Evolutionary conservation across 768 basidiomycete genomes (phyloP).

Genomic region (Suillus placidus): DNA sequence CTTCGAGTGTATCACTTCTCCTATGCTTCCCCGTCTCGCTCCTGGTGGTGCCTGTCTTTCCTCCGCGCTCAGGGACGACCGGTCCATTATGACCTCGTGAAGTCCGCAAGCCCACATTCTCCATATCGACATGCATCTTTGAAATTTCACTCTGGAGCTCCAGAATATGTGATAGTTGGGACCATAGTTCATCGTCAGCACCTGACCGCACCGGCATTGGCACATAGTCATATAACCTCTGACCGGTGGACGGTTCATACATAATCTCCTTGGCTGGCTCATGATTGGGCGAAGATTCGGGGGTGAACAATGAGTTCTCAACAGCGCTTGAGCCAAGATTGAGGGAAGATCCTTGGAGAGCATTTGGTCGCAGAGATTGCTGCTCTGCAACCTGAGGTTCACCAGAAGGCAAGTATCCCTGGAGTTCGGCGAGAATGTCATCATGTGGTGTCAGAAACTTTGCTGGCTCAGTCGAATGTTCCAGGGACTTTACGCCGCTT

Average conservation of each 20-base stretch:
- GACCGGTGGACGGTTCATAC: constrained; percentile 39
- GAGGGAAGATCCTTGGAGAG: background rate
- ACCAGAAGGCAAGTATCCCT: constrained; percentile 34
- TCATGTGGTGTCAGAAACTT: constrained; percentile 60
- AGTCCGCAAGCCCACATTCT: constrained; percentile 46
- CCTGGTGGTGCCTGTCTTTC: constrained; percentile 21
- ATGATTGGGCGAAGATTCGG: constrained; percentile 7
- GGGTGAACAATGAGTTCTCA: background rate
- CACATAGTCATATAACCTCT: constrained; percentile 24
- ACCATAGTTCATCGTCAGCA: constrained; percentile 60
- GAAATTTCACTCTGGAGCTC: constrained; percentile 75
- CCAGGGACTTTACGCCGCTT: constrained; percentile 9
- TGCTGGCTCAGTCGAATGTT: constrained; percentile 12
- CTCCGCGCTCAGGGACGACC: constrained; percentile 19
- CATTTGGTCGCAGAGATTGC: constrained; percentile 13
- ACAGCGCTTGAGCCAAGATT: constrained; percentile 15
- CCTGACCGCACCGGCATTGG: constrained; percentile 14
- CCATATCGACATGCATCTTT: constrained; percentile 75
- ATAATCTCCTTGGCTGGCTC: constrained; percentile 21
- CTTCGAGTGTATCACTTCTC: constrained; percentile 39
- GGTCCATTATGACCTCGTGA: constrained; percentile 11
- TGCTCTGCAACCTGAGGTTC: constrained; percentile 11
- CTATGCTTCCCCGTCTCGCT: constrained; percentile 7
- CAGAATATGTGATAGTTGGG: constrained; percentile 67
- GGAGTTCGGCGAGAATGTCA: constrained; percentile 56